phyloP scores from a whole-genome alignment of 306 rosid genomes.

The Arachis hypogaea region DNA sequence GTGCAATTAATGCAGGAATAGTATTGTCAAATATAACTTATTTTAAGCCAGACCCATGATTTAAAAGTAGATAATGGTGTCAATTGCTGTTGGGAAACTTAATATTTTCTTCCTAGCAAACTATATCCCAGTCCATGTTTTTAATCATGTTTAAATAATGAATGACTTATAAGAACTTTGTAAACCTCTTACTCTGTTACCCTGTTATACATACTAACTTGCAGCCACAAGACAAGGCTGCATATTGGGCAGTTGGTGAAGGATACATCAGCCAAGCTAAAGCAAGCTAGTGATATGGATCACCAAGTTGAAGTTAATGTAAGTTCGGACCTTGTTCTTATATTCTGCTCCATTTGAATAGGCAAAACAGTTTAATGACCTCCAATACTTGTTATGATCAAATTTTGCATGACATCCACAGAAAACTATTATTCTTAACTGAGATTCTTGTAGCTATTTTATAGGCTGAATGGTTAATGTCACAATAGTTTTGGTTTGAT shows the following conservation, averaged over 20 bases:
- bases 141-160: background rate
- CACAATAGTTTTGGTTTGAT: background rate
- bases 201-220: constrained; percentile 36
- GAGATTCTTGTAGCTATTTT: background rate
- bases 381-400: constrained; percentile 16
- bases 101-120: constrained; percentile 25
- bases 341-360: constrained; percentile 16
- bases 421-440: background rate
- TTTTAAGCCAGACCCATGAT: background rate
- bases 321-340: constrained; percentile 44
- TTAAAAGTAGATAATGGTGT: constrained; percentile 17
- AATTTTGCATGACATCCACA: background rate
- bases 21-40: constrained; percentile 11
- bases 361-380: constrained; percentile 26
- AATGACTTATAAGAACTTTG: too few species aligned
- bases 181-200: too few species aligned
- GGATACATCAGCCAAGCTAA: constrained; percentile 93
- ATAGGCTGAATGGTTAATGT: background rate
- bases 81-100: constrained; percentile 5
- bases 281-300: constrained; percentile 94
- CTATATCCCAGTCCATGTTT: background rate
- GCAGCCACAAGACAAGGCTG: constrained; percentile 92
- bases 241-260: constrained; percentile 97
- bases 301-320: constrained; percentile 79
- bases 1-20: constrained; percentile 5